Evolutionary conservation across 73 alveolate species (phyloP), one percentile per base, ranked within the genome.

Genomic region (Stentor coeruleus): DNA sequence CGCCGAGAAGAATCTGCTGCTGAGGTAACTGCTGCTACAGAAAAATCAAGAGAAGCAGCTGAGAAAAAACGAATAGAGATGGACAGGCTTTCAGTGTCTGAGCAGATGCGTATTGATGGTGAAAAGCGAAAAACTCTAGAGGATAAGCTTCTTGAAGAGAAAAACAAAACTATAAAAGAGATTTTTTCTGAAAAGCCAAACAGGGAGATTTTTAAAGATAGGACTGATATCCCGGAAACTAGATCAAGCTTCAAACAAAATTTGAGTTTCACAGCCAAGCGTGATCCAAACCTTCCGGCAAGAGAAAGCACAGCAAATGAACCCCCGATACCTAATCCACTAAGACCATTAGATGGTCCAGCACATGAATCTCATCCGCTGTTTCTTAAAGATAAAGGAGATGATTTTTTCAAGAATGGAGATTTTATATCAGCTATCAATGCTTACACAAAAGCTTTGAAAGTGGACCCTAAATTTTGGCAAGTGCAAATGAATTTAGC

Each of bases 361-460:
- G 90, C 93, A 0, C 98, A 95, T 58, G 99, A 95, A 74, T 86
- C 88, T 77, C 94, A 93, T 73, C 99, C 99, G 37, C 86, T 95
- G 33, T 95, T 96, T 97, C 90, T 95, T 39, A 95, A 95, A 84
- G 98, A 95, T 85, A 95, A 88, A 85, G 99, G 97, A 31, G 98
- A 95, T 91, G 95, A 93, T 81, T 93, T 95, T 83, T 93, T 84
- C 76, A 90, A 91, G 14, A 84, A 93, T 38, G 91, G 94, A 74
- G 99, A 95, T 84, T 95, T 81, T 85, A 72, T 84, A 74, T 87
- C 96, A 38, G 98, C 98, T 3, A 82, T 90, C 35, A 95, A 93
- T 89, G 99, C 99, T 35, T 95, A 95, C 74, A 58, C 92, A 66
- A 93, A 89, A 49, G 94, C 98, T 3, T 75, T 95, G 20, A 94